These are phyloP conservation scores for Bruguiera sexangula DNA, from an alignment of 345 rosid genomes.

Conservation along the genomic window DNA sequence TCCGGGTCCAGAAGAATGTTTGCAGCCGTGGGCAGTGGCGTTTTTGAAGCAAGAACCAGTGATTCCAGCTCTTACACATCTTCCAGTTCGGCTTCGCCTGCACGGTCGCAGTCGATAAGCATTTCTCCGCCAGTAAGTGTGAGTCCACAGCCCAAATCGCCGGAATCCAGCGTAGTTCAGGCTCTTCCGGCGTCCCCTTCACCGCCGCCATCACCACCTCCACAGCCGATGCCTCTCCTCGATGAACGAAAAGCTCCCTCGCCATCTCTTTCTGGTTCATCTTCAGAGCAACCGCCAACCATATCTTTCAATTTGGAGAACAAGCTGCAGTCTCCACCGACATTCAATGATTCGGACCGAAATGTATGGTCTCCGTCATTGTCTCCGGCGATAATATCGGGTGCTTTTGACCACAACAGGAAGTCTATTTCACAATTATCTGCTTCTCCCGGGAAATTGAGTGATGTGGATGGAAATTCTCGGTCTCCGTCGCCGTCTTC, in stretches of 20 bases:
- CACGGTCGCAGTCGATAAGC: constrained; percentile 74
- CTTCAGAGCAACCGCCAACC: constrained; percentile 7
- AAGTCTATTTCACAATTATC: neutral
- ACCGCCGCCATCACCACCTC: constrained; percentile 9
- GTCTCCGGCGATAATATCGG: constrained; percentile 23
- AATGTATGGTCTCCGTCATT: constrained; percentile 21
- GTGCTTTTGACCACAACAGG: neutral
- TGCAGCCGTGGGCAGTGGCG: constrained; percentile 29
- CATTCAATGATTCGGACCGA: constrained; percentile 15
- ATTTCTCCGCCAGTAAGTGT: constrained; percentile 76
- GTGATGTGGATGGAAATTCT: constrained; percentile 2
- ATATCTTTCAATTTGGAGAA: neutral
- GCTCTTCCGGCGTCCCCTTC: neutral
- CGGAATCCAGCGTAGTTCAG: constrained; percentile 27
- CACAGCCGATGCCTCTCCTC: neutral
- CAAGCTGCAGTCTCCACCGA: neutral
- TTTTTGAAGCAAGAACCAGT: constrained; percentile 39
- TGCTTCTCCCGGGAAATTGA: neutral
- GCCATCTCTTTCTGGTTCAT: constrained; percentile 11
- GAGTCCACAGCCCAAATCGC: constrained; percentile 52
- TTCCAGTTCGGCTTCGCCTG: constrained; percentile 71
- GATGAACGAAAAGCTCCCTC: neutral
- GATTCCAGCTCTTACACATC: constrained; percentile 62
- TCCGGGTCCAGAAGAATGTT: constrained; percentile 68
- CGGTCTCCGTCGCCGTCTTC: constrained; percentile 6